Percentiles rank a stretch among this genome's conserved stretches.
Conservation (phyloP, 1,284 basidiomycete genomes). For the Sporisorium iseilematis-ciliati region DNA sequence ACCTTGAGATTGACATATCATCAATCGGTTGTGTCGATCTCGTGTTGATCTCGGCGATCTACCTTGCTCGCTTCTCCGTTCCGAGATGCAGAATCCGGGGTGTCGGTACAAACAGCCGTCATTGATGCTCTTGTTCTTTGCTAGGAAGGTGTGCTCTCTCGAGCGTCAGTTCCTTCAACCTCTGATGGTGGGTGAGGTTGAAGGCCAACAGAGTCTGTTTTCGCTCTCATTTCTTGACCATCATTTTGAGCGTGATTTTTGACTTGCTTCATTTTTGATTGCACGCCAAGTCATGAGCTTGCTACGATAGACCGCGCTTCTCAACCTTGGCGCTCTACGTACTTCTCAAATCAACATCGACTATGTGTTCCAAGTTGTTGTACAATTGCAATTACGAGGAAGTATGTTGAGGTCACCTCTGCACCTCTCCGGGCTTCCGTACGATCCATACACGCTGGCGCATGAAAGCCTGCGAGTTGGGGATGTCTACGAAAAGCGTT, state of each 20-base stretch:
- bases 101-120: not conserved
- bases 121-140: not conserved
- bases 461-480: conserved; percentile 47
- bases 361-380: not conserved
- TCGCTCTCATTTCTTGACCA: no score
- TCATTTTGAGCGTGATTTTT: no score
- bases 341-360: no score
- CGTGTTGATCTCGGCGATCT: conserved; percentile 23
- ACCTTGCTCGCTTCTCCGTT: conserved; percentile 1
- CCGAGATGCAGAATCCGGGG: not conserved
- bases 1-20: not conserved
- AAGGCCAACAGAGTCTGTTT: no score
- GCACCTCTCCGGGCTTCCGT: conserved; percentile 48
- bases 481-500: conserved; percentile 59
- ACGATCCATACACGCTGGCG: conserved; percentile 57
- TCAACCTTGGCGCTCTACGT: no score
- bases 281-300: no score
- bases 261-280: no score
- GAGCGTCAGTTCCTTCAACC: no score
- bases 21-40: not conserved
- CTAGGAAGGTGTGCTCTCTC: no score
- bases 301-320: no score
- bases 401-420: conserved; percentile 17
- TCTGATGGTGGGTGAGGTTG: no score
- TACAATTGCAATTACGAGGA: not conserved